phyloP scores from a whole-genome alignment of 495 filamentous ascomycete species.

The Geoglossum glabrum region DNA sequence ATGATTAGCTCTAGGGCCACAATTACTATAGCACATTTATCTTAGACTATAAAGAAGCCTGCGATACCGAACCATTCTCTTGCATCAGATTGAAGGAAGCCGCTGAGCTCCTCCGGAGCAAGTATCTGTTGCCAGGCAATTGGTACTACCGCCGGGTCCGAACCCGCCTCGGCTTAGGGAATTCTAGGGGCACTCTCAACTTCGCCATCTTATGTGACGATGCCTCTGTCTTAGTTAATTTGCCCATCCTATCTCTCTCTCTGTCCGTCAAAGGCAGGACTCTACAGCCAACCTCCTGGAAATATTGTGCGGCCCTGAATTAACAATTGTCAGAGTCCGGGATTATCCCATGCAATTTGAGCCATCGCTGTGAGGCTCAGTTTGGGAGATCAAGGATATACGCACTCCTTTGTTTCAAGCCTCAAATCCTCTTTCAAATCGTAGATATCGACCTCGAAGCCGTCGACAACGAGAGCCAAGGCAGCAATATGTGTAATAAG shows the following conservation, averaged over 20 bases:
- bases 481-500: constrained; percentile 23
- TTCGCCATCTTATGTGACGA: constrained; percentile 40
- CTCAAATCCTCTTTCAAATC: constrained; percentile 62
- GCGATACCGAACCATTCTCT: no score
- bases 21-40: background rate
- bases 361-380: constrained; percentile 4
- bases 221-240: constrained; percentile 38
- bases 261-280: constrained; percentile 27
- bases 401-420: constrained; percentile 41
- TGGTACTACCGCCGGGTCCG: background rate
- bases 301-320: constrained; percentile 38
- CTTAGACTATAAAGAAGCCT: no score
- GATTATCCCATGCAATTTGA: constrained; percentile 12
- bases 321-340: background rate
- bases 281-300: constrained; percentile 63
- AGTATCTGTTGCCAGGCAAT: background rate
- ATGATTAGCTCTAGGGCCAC: background rate
- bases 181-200: constrained; percentile 60
- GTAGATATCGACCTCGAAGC: constrained; percentile 54
- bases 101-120: background rate
- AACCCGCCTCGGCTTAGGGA: constrained; percentile 28
- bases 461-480: constrained; percentile 41
- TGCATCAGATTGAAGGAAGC: background rate
- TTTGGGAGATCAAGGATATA: background rate
- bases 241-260: constrained; percentile 23